Percentiles rank a stretch among this genome's conserved stretches.
Conservation (phyloP, 768 basidiomycete genomes). For the Leccinum subtestaceum region DNA sequence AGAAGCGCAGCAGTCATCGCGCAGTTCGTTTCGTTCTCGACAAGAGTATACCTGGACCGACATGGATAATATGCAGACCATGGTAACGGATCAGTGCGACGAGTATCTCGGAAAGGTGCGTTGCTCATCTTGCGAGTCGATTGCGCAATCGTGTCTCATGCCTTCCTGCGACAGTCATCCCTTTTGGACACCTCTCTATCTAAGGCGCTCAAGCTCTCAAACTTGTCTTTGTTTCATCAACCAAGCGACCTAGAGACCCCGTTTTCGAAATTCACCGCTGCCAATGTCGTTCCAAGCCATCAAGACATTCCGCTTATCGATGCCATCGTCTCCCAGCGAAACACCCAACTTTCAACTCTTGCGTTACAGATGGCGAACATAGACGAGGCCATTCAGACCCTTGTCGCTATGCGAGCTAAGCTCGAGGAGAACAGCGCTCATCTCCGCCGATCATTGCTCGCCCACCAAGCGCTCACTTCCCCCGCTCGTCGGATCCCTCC, state of each 20-base stretch:
- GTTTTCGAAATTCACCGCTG: not conserved
- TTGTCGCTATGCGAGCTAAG: conserved; percentile 13
- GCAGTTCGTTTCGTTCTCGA: not conserved
- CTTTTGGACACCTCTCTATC: conserved; percentile 14
- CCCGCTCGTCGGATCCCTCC: conserved; percentile 24
- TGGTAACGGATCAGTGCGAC: conserved; percentile 17
- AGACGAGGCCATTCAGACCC: conserved; percentile 18
- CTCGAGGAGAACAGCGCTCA: conserved; percentile 19
- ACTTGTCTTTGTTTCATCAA: not conserved
- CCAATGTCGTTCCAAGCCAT: conserved; percentile 11
- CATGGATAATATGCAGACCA: conserved; percentile 16
- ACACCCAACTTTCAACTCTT: conserved; percentile 21
- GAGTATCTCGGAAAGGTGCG: conserved; percentile 22
- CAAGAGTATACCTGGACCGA: not conserved
- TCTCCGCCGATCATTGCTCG: conserved; percentile 21
- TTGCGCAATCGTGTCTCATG: conserved; percentile 37
- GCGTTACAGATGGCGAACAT: conserved; percentile 18
- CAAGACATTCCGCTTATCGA: conserved; percentile 19
- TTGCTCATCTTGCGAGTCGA: conserved; percentile 10
- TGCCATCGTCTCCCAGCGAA: conserved; percentile 18
- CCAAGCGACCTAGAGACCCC: conserved; percentile 19
- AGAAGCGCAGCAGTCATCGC: conserved; percentile 1
- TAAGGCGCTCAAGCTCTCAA: not conserved
- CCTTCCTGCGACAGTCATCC: conserved; percentile 11
- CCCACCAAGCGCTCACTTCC: conserved; percentile 25